phyloP scores from a whole-genome alignment of 148 eudicot genomes.

The Rhododendron simsii region DNA sequence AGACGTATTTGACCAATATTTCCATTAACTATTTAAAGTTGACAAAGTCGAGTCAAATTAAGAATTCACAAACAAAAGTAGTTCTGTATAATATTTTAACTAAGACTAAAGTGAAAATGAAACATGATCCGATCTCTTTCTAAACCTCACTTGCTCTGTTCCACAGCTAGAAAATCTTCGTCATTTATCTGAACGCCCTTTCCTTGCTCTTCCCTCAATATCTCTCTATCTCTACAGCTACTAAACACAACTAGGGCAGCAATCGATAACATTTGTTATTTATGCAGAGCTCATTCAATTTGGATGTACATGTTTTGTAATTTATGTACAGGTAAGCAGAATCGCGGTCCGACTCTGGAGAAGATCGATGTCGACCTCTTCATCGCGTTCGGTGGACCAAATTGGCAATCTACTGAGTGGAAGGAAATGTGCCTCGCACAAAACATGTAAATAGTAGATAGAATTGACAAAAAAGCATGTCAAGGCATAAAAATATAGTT shows the following conservation, averaged over 20 bases:
- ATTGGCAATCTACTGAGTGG: background rate
- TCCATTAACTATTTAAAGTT: no score
- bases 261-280: background rate
- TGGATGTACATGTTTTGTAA: background rate
- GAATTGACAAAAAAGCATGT: no score
- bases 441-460: no score
- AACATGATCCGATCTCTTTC: background rate
- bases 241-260: background rate
- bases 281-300: no score
- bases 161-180: background rate
- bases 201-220: background rate
- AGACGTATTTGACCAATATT: no score
- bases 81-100: no score
- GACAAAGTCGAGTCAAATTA: no score
- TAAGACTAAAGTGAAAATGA: no score
- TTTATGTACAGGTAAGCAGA: conserved; percentile 5
- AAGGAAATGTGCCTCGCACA: background rate
- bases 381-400: background rate
- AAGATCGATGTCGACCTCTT: background rate
- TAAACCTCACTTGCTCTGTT: background rate
- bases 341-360: background rate
- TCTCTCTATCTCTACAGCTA: background rate
- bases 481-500: no score
- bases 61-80: no score
- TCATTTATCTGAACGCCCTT: background rate